Percentiles rank a stretch among this genome's conserved stretches.
These are phyloP conservation scores for Trifolium dubium DNA, from an alignment of 306 rosid species.

Conservation along the genomic window DNA sequence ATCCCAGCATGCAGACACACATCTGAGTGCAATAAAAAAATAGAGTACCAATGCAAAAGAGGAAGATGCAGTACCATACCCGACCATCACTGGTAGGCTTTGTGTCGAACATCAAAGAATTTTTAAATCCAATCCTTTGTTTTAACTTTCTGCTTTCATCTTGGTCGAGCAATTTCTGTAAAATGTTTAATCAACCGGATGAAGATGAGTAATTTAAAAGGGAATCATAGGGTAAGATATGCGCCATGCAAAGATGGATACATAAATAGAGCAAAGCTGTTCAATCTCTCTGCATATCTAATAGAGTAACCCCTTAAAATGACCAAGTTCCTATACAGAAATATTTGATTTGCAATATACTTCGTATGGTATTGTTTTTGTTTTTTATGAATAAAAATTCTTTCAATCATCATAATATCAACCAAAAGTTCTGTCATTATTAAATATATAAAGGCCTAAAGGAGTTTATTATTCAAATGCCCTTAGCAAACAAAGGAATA, in stretches of 20 bases:
- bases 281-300: slow-evolving; percentile 18
- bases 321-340: slow-evolving; percentile 18
- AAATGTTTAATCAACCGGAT: slow-evolving; percentile 7
- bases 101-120: slow-evolving; percentile 87
- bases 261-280: slow-evolving; percentile 17
- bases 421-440: slow-evolving; percentile 8
- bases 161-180: slow-evolving; percentile 81
- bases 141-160: slow-evolving; percentile 71
- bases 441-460: slow-evolving; percentile 18
- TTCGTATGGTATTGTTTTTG: slow-evolving; percentile 24
- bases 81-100: slow-evolving; percentile 93
- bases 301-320: neutral
- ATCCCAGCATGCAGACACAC: slow-evolving; percentile 8
- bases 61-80: slow-evolving; percentile 58
- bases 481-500: slow-evolving; percentile 31
- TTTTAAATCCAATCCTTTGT: slow-evolving; percentile 87
- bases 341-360: slow-evolving; percentile 34
- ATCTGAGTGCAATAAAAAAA: slow-evolving; percentile 23
- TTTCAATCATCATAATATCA: slow-evolving; percentile 18
- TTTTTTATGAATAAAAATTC: slow-evolving; percentile 11
- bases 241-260: slow-evolving; percentile 7
- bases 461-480: slow-evolving; percentile 35
- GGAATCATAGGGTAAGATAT: slow-evolving; percentile 14
- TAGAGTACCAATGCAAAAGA: slow-evolving; percentile 20
- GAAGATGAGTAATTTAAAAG: slow-evolving; percentile 25